These are phyloP conservation scores for Lonicera japonica DNA, from an alignment of 129 eudicot genomes.

Conservation along the genomic window DNA sequence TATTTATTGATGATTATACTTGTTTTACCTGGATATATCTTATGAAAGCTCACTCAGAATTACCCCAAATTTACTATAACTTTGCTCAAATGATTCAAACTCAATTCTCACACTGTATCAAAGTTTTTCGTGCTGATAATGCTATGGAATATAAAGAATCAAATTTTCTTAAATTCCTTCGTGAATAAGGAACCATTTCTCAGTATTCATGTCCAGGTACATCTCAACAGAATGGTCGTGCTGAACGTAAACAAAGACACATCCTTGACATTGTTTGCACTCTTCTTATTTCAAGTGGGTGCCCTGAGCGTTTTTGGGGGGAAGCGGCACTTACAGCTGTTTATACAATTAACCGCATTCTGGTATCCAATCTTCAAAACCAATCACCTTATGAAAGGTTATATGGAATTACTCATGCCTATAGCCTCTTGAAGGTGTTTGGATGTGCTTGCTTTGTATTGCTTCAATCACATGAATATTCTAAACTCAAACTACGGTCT, in stretches of 20 bases:
- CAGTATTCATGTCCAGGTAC: conserved; percentile 3
- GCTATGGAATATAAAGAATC: conserved; percentile 5
- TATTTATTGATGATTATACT: conserved; percentile 8
- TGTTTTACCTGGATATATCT: conserved; percentile 11
- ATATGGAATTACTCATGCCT: not conserved
- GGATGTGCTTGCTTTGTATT: conserved; percentile 12
- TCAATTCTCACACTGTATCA: not conserved
- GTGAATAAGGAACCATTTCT: not conserved
- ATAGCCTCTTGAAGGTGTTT: not conserved
- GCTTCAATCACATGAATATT: conserved; percentile 5
- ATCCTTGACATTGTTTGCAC: not conserved
- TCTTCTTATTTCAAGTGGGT: not conserved
- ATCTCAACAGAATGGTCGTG: conserved; percentile 9
- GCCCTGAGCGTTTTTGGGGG: conserved; percentile 1
- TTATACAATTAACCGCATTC: not conserved
- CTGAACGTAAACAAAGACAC: conserved; percentile 6
- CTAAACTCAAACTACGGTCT: conserved; percentile 3
- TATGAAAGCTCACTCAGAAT: conserved; percentile 3
- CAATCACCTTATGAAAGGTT: conserved; percentile 5
- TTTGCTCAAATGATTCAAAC: conserved; percentile 6
- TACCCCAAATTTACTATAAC: not conserved
- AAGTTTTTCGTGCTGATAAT: conserved; percentile 4
- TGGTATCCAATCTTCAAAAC: not conserved
- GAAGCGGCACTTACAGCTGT: conserved; percentile 4
- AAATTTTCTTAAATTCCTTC: not conserved